Percentiles rank a stretch among this genome's conserved stretches.
phyloP scores from a whole-genome alignment of 192 early-diverging fungal species.

The Podila horticola region DNA sequence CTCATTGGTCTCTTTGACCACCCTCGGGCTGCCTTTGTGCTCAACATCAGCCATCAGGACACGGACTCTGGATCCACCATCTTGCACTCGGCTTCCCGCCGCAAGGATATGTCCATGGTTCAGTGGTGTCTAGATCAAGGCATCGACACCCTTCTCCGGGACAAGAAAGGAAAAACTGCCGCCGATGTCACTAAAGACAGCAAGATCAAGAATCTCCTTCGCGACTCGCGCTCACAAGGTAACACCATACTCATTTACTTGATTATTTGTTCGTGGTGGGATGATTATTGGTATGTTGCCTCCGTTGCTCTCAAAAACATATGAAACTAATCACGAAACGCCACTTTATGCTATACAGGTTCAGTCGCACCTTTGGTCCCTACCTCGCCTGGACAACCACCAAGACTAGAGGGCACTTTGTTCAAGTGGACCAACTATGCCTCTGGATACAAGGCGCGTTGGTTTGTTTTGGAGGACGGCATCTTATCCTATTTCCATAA shows the following conservation, averaged over 20 bases:
- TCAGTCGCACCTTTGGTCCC: constrained; percentile 60
- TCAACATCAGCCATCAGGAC: constrained; percentile 79
- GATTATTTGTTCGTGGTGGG: background rate
- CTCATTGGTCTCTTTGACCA: constrained; percentile 60
- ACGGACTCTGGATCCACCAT: constrained; percentile 68
- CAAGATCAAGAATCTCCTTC: constrained; percentile 63
- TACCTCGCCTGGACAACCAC: constrained; percentile 65
- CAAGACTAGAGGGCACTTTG: constrained; percentile 70
- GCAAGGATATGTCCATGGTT: constrained; percentile 72
- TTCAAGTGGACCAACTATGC: constrained; percentile 92
- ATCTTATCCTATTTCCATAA: constrained; percentile 88
- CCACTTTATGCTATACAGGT: constrained; percentile 38
- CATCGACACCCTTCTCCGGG: constrained; percentile 77
- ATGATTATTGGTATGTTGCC: too few relatives aligned
- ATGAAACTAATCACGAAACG: too few relatives aligned
- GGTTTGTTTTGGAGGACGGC: constrained; percentile 85
- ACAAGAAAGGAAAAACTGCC: constrained; percentile 70
- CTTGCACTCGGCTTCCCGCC: constrained; percentile 74
- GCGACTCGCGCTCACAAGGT: constrained; percentile 48
- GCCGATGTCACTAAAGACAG: constrained; percentile 63
- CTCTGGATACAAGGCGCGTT: constrained; percentile 80
- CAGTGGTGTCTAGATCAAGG: constrained; percentile 78
- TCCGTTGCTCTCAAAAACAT: constrained; percentile 11
- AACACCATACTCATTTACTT: background rate
- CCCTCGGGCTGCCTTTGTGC: constrained; percentile 61